phyloP scores from a whole-genome alignment of 2,329 filamentous ascomycete genomes.

The Verticillium tricorpus region DNA sequence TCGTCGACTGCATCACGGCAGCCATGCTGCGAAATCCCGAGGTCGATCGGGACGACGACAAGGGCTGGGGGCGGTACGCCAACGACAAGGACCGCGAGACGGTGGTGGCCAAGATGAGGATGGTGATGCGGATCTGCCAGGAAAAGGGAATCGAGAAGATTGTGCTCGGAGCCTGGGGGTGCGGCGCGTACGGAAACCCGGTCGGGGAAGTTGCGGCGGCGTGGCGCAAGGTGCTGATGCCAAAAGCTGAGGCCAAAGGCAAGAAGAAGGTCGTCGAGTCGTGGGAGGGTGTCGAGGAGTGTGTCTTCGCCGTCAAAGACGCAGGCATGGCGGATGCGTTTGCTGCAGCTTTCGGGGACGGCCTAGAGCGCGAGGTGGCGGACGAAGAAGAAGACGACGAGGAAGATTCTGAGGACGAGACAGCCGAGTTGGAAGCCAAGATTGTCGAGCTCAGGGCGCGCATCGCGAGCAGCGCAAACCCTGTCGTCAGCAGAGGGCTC shows the following conservation, averaged over 20 bases:
- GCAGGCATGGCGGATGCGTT: conserved; percentile 47
- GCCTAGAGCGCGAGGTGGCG: conserved; percentile 23
- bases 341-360: conserved; percentile 38
- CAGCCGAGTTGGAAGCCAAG: conserved; percentile 20
- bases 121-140: conserved; percentile 48
- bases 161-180: conserved; percentile 62
- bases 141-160: conserved; percentile 40
- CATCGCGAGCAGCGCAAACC: conserved; percentile 16
- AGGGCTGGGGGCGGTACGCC: conserved; percentile 29
- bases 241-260: conserved; percentile 9
- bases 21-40: conserved; percentile 58
- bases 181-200: conserved; percentile 60
- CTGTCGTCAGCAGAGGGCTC: conserved; percentile 12
- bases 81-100: conserved; percentile 45
- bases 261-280: conserved; percentile 16
- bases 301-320: conserved; percentile 57
- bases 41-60: conserved; percentile 28
- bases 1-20: conserved; percentile 53
- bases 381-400: conserved; percentile 8
- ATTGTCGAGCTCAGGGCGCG: conserved; percentile 22
- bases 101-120: conserved; percentile 50
- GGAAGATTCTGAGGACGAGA: conserved; percentile 4
- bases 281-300: conserved; percentile 42
- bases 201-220: conserved; percentile 51
- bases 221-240: conserved; percentile 35